Evolutionary conservation across 2,329 filamentous ascomycete genomes (phyloP).

Genomic region (Stromatinia cepivora): DNA sequence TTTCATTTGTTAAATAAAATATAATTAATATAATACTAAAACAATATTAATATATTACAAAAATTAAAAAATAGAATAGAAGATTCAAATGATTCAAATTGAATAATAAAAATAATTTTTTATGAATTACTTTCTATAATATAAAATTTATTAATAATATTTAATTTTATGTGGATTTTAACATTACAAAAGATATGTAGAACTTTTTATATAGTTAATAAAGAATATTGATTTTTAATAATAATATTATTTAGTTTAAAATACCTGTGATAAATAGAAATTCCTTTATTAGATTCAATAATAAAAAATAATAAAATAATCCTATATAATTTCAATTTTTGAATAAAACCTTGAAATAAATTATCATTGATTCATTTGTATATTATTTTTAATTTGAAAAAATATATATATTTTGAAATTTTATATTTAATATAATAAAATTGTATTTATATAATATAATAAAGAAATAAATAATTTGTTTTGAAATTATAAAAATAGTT

Average conservation of each 20-base stretch:
- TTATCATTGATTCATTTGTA: neutral
- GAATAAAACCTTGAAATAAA: neutral
- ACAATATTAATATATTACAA: no score
- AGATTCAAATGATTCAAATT: no score
- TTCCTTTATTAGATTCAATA: neutral
- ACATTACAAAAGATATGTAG: neutral
- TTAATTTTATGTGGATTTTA: neutral
- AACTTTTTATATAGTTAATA: neutral
- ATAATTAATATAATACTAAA: no score
- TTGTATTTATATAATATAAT: no score
- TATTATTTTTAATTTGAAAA: neutral
- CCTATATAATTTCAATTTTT: neutral
- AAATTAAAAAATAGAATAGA: no score
- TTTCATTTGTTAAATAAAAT: no score
- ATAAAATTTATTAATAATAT: neutral
- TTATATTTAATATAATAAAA: no score
- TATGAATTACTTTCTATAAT: neutral
- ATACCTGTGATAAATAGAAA: neutral
- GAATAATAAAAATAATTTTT: no score
- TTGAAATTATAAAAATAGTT: no score
- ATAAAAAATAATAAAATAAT: neutral
- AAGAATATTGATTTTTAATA: conserved; percentile 8
- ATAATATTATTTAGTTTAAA: neutral
- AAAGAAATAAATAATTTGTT: no score
- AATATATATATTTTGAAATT: no score